Conservation (phyloP, 2,329 filamentous ascomycete genomes). For the Diplodia intermedia region DNA sequence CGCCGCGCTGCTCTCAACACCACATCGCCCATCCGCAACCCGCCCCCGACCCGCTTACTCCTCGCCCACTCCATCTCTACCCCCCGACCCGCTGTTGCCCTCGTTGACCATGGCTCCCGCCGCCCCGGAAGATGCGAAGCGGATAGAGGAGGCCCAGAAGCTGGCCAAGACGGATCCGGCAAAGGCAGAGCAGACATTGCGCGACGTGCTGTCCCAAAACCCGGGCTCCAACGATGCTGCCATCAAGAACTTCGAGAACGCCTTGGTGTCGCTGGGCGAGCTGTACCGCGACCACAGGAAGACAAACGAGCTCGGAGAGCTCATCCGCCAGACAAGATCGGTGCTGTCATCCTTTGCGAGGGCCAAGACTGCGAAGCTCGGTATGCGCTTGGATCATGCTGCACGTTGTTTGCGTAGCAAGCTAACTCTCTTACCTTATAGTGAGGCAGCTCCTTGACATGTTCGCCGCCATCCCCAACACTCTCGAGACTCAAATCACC, state of each 20-base stretch:
- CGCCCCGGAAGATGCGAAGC: conserved; percentile 59
- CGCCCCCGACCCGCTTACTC: conserved; percentile 20
- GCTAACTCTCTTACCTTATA: conserved; percentile 48
- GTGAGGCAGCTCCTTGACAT: conserved; percentile 97
- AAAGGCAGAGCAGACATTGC: conserved; percentile 87
- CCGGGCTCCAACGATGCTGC: conserved; percentile 86
- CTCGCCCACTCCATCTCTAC: conserved; percentile 19
- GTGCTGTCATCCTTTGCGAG: conserved; percentile 96
- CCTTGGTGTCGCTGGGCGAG: conserved; percentile 87
- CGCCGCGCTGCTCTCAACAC: conserved; percentile 19
- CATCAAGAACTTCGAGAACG: conserved; percentile 88
- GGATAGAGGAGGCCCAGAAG: conserved; percentile 89
- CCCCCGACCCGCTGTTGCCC: background rate
- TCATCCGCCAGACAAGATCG: conserved; percentile 88
- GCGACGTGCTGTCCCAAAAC: conserved; percentile 84
- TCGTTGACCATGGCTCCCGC: conserved; percentile 35
- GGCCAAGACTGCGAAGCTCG: conserved; percentile 97
- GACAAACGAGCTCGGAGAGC: conserved; percentile 81
- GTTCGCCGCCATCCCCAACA: conserved; percentile 91
- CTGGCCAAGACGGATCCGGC: conserved; percentile 78
- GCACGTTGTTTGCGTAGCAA: background rate
- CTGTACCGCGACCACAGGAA: conserved; percentile 89
- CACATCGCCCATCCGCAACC: conserved; percentile 30
- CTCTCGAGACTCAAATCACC: conserved; percentile 89
- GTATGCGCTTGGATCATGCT: conserved; percentile 61